Evolutionary conservation across 345 rosid species (phyloP).

Genomic region (Firmiana major): DNA sequence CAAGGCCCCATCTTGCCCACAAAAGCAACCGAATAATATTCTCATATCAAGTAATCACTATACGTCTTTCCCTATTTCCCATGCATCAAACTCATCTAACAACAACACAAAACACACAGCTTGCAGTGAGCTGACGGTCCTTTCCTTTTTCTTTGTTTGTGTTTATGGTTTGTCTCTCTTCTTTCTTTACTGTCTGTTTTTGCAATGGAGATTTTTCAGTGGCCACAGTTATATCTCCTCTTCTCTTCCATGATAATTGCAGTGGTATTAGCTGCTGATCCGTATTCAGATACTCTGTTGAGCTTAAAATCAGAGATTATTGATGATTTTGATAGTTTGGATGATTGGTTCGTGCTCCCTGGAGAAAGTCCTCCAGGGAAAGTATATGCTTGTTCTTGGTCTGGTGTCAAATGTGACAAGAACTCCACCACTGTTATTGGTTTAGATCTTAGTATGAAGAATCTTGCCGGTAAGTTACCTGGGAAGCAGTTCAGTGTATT

Average conservation of each 20-base stretch:
- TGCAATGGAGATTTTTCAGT: constrained; percentile 52
- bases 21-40: constrained; percentile 35
- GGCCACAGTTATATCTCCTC: constrained; percentile 30
- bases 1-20: constrained; percentile 38
- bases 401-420: constrained; percentile 66
- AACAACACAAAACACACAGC: not conserved
- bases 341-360: constrained; percentile 62
- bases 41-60: constrained; percentile 32
- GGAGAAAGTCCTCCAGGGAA: constrained; percentile 27
- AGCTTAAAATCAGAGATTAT: constrained; percentile 64
- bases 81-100: constrained; percentile 41
- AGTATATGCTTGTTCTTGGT: constrained; percentile 70
- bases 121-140: constrained; percentile 11
- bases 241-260: constrained; percentile 20
- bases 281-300: constrained; percentile 61
- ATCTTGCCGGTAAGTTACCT: constrained; percentile 55
- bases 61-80: constrained; percentile 61
- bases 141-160: not conserved
- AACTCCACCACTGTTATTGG: constrained; percentile 53
- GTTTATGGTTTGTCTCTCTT: constrained; percentile 13
- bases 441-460: constrained; percentile 59
- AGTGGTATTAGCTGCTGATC: constrained; percentile 38
- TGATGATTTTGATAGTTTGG: constrained; percentile 39
- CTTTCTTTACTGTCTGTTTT: constrained; percentile 30
- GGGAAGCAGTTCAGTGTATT: constrained; percentile 52